A percentile compares a stretch with the other conserved stretches of the same genome.
phyloP scores from a whole-genome alignment of 306 rosid genomes.

The Prosopis cineraria region DNA sequence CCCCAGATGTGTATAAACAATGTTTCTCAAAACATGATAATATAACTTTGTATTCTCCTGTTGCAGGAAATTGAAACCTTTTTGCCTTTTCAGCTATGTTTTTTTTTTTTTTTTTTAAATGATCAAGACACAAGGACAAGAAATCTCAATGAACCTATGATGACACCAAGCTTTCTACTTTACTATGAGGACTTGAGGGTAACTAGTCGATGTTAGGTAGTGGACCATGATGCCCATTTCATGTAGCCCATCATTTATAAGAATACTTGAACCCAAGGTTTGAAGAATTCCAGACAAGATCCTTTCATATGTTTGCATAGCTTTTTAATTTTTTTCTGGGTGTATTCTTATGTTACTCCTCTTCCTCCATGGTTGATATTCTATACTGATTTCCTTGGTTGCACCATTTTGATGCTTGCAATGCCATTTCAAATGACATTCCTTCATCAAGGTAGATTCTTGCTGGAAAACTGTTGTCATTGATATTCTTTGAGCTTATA shows the following conservation, averaged over 20 bases:
- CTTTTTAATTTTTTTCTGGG: slow-evolving; percentile 12
- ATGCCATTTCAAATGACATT: slow-evolving; percentile 2
- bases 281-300: not conserved
- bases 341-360: not conserved
- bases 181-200: not conserved
- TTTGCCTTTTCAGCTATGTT: not conserved
- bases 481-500: slow-evolving; percentile 13
- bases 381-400: slow-evolving; percentile 16
- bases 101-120: not conserved
- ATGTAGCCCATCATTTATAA: not conserved
- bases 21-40: not conserved
- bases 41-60: not conserved
- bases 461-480: slow-evolving; percentile 11
- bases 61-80: not conserved
- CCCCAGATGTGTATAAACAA: not conserved
- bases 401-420: slow-evolving; percentile 11
- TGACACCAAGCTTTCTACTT: not conserved
- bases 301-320: not conserved
- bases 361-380: not conserved
- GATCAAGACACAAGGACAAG: not conserved
- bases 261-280: not conserved
- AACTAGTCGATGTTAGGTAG: not conserved
- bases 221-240: not conserved
- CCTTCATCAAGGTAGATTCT: slow-evolving; percentile 17
- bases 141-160: not conserved